Evolutionary conservation across 1,284 basidiomycete genomes (phyloP).

Genomic region (Microbotryomycetes sp.): DNA sequence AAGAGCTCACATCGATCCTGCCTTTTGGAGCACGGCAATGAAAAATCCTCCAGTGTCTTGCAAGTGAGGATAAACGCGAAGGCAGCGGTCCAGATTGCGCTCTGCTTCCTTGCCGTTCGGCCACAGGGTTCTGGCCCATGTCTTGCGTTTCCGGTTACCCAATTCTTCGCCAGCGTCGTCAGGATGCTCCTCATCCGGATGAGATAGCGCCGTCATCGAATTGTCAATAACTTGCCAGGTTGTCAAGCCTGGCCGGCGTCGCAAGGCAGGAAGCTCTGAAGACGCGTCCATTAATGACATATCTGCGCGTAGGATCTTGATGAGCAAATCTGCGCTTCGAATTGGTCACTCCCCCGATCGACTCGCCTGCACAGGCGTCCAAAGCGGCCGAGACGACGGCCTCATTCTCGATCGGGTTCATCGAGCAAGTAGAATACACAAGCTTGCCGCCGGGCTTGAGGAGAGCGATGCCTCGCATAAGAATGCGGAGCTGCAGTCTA

Average conservation of each 20-base stretch:
- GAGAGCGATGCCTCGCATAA: constrained; percentile 84
- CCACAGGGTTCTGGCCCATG: constrained; percentile 67
- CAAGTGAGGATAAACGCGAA: constrained; percentile 87
- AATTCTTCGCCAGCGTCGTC: neutral
- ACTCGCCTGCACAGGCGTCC: constrained; percentile 57
- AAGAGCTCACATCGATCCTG: neutral
- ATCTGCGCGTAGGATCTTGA: constrained; percentile 48
- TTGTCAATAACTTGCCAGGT: constrained; percentile 58
- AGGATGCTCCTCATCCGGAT: constrained; percentile 6
- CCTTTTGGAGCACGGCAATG: constrained; percentile 73
- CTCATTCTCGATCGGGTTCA: constrained; percentile 97
- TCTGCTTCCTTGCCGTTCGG: constrained; percentile 59
- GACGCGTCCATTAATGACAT: constrained; percentile 79
- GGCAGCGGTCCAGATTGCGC: constrained; percentile 59
- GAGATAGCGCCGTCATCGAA: constrained; percentile 26
- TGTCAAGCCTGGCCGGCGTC: constrained; percentile 65
- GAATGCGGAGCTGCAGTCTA: constrained; percentile 84
- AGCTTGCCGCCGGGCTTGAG: constrained; percentile 79
- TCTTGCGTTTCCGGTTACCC: constrained; percentile 45
- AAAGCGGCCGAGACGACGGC: constrained; percentile 86
- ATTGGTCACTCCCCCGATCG: neutral
- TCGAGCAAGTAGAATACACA: constrained; percentile 95
- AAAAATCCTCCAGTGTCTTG: constrained; percentile 99
- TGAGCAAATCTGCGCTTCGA: constrained; percentile 2
- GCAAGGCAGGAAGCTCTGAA: constrained; percentile 59